Evolutionary conservation across 768 basidiomycete genomes (phyloP), one percentile per base, ranked within the genome.

Genomic region (Mycena polygramma): DNA sequence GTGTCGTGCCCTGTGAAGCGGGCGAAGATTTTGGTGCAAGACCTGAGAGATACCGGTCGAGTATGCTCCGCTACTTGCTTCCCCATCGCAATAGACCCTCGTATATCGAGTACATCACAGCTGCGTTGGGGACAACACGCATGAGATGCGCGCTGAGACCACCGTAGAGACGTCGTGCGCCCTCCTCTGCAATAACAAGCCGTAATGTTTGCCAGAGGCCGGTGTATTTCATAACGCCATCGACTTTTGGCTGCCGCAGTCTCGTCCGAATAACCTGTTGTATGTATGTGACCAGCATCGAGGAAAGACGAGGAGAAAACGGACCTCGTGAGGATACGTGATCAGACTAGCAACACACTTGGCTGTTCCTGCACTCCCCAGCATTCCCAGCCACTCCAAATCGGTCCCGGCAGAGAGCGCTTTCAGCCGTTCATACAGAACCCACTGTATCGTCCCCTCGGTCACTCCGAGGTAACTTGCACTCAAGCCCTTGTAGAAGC

Each of bases 361-460:
- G 8, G 98, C 96, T 17, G 92, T 90, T 8, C 97, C 98, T 0
- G 96, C 95, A 59, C 96, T 96, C 0, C 90, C 94, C 4, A 98
- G 83, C 89, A 96, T 94, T 3, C 93, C 92, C 1, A 86, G 69
- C 92, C 94, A 97, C 75, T 94, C 92, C 15, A 78, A 80, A 4
- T 92, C 86, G 17, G 85, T 80, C 1, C 80, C 80, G 37, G 82
- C 82, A 7, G 86, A 90, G 39, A 97, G 75, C 72, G 81, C 86
- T 82, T 99, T 99, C 75, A 99, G 83, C 60, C 92, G 89, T 81
- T 99, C 98, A 79, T 99, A 99, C 19, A 99, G 82, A 46, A 93
- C 93, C 98, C 98, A 99, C 79, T 98, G 97, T 57, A 99, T 98
- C 22, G 95, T 95, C 3, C 92, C 92, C 80, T 99, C 98, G 24